Conservation (phyloP, 495 filamentous ascomycete species). For the Geoglossum glabrum region DNA sequence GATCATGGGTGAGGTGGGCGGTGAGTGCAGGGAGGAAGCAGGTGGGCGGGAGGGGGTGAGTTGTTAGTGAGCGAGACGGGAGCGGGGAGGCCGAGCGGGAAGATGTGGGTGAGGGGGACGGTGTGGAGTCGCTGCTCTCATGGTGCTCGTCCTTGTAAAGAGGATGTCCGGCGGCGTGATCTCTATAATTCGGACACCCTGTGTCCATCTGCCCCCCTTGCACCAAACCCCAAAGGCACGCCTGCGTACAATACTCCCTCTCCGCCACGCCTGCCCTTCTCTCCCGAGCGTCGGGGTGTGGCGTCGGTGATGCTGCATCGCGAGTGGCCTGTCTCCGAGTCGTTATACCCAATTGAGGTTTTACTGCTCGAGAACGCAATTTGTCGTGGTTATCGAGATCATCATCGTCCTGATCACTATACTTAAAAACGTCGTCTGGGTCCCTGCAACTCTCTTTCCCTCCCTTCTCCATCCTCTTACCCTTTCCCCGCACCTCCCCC, state of each 20-base stretch:
- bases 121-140: no score
- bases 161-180: no score
- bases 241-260: constrained; percentile 21
- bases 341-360: background rate
- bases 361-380: background rate
- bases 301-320: background rate
- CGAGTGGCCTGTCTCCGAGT: constrained; percentile 1
- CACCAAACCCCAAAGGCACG: constrained; percentile 22
- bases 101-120: no score
- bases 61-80: no score
- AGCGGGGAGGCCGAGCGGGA: no score
- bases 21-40: no score
- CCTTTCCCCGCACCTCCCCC: no score
- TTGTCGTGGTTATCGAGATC: no score
- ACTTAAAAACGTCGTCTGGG: background rate
- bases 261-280: background rate
- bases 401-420: background rate
- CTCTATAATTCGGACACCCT: no score
- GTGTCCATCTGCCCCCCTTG: constrained; percentile 7
- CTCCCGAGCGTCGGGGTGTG: background rate
- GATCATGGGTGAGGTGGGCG: no score
- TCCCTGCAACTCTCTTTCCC: background rate
- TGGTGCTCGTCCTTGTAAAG: no score
- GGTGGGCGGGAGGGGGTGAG: no score
- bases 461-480: constrained; percentile 7